Percentiles rank a stretch among this genome's conserved stretches.
phyloP scores from a whole-genome alignment of 331 rosid genomes.

The Rosa hybrid region DNA sequence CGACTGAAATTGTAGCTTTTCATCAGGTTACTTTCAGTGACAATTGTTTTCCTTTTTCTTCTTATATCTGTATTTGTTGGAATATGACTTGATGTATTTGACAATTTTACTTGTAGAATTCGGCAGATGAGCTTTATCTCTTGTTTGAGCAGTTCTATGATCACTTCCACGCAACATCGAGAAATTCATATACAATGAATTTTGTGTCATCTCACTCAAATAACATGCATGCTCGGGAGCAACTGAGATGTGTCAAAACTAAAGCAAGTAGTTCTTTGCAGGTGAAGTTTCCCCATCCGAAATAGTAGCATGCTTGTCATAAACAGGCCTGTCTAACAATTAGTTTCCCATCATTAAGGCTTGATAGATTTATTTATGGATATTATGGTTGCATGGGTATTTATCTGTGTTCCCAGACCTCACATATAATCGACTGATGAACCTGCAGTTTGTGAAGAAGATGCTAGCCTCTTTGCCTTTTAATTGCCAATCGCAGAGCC shows the following conservation, averaged over 20 bases:
- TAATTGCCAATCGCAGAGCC: conserved; percentile 91
- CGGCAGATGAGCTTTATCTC: conserved; percentile 81
- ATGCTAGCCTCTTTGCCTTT: conserved; percentile 84
- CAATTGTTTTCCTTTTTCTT: neutral
- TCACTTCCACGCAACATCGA: conserved; percentile 77
- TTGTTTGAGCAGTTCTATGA: conserved; percentile 87
- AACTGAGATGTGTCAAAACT: conserved; percentile 57
- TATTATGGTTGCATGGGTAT: neutral
- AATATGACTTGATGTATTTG: conserved; percentile 14
- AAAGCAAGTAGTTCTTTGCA: conserved; percentile 73
- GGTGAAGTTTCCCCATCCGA: conserved; percentile 43
- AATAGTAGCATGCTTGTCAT: neutral
- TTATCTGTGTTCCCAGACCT: conserved; percentile 15
- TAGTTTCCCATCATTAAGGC: conserved; percentile 1
- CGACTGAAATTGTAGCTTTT: conserved; percentile 89
- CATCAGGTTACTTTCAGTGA: conserved; percentile 58
- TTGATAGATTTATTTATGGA: neutral
- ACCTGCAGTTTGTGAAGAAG: conserved; percentile 91
- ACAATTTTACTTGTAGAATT: conserved; percentile 58
- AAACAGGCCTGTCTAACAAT: neutral
- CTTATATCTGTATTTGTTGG: conserved; percentile 3
- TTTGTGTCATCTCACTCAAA: conserved; percentile 91
- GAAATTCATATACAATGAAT: conserved; percentile 66
- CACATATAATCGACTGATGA: conserved; percentile 23
- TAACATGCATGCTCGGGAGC: conserved; percentile 74